A percentile compares a stretch with the other conserved stretches of the same genome.
phyloP scores from a whole-genome alignment of 2,329 filamentous ascomycete species.

The Diaporthe sp. region DNA sequence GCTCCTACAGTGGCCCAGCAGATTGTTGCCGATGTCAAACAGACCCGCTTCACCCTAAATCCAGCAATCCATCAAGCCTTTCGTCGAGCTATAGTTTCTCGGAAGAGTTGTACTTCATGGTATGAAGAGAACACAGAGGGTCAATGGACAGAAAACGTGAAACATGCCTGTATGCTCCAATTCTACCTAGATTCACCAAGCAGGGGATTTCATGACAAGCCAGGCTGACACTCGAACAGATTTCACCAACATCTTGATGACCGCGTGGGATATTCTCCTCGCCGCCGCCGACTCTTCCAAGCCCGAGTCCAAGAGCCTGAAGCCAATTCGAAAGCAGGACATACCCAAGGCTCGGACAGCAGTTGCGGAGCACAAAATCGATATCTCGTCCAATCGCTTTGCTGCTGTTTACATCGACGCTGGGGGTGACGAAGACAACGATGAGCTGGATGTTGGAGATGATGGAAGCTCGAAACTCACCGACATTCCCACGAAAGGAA shows the following conservation, averaged over 20 bases:
- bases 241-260: constrained; percentile 24
- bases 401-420: not conserved
- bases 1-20: not conserved
- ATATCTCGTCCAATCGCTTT: constrained; percentile 6
- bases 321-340: not conserved
- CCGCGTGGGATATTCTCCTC: constrained; percentile 25
- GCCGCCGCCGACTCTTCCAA: not conserved
- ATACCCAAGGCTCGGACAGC: not conserved
- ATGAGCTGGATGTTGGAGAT: not conserved
- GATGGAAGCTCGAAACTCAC: not conserved
- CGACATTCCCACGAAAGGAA: not conserved
- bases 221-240: constrained; percentile 1
- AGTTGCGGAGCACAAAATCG: not conserved
- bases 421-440: not conserved
- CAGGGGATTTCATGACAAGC: too few species aligned
- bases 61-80: constrained; percentile 8
- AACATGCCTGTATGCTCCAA: not conserved
- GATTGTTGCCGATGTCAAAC: constrained; percentile 3
- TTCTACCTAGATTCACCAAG: not conserved
- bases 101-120: constrained; percentile 14
- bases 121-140: constrained; percentile 20
- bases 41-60: not conserved
- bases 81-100: constrained; percentile 27
- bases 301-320: not conserved
- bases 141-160: constrained; percentile 11